phyloP scores from a whole-genome alignment of 192 early-diverging fungal genomes.

The Coemansia sp. region DNA sequence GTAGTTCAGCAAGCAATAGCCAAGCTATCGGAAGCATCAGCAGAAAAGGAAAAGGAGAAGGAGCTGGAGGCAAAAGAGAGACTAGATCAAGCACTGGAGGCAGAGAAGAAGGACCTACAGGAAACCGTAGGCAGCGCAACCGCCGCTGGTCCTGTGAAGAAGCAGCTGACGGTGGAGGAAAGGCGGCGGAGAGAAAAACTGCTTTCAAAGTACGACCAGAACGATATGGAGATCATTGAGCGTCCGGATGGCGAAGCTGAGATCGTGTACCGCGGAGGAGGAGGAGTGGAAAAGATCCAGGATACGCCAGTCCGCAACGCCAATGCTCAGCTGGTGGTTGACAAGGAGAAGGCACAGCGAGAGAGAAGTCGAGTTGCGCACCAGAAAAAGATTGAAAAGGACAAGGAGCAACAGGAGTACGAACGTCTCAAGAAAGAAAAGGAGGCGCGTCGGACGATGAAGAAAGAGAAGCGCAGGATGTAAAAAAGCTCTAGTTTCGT shows the following conservation, averaged over 20 bases:
- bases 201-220: conserved; percentile 3
- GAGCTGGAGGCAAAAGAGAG: conserved; percentile 3
- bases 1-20: conserved; percentile 16
- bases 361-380: conserved; percentile 25
- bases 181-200: conserved; percentile 29
- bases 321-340: conserved; percentile 33
- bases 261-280: conserved; percentile 16
- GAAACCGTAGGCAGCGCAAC: not conserved
- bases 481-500: not conserved
- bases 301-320: conserved; percentile 9
- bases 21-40: conserved; percentile 1
- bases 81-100: conserved; percentile 12
- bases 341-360: conserved; percentile 20
- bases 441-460: conserved; percentile 39
- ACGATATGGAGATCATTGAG: conserved; percentile 26
- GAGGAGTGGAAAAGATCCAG: not conserved
- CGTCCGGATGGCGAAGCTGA: conserved; percentile 33
- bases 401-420: conserved; percentile 34
- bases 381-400: conserved; percentile 39
- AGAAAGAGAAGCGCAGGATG: conserved; percentile 47
- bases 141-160: not conserved
- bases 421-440: conserved; percentile 27
- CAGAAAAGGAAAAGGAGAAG: conserved; percentile 5
- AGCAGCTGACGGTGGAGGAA: conserved; percentile 26
- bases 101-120: conserved; percentile 23